These are phyloP conservation scores for Macrocybe gigantea DNA, from an alignment of 768 basidiomycete genomes.

Conservation along the genomic window DNA sequence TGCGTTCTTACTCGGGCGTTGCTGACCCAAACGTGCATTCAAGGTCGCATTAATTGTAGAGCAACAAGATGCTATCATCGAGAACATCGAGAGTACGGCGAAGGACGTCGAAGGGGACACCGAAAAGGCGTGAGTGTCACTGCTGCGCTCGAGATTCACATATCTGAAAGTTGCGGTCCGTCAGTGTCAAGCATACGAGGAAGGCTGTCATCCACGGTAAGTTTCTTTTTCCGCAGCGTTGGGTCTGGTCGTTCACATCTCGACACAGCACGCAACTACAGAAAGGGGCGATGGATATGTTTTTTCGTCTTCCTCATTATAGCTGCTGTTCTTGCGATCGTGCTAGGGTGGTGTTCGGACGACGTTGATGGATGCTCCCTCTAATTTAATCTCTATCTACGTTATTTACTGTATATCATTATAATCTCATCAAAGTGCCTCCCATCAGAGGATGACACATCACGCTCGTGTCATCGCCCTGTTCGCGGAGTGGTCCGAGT, in stretches of 20 bases:
- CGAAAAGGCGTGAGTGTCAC: slow-evolving; percentile 53
- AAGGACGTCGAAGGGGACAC: slow-evolving; percentile 61
- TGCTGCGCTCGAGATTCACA: neutral
- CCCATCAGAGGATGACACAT: neutral
- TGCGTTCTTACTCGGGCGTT: neutral
- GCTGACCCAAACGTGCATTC: neutral
- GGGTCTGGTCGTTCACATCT: slow-evolving; percentile 1
- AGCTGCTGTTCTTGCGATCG: slow-evolving; percentile 50
- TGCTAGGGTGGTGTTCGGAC: slow-evolving; percentile 42
- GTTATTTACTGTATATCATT: neutral
- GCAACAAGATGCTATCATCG: slow-evolving; percentile 76
- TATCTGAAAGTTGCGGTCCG: neutral
- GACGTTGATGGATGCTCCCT: slow-evolving; percentile 4
- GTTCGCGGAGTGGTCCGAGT: too few species aligned
- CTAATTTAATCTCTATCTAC: too few species aligned
- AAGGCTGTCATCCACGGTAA: slow-evolving; percentile 56
- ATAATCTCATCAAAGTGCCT: neutral
- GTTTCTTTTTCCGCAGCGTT: slow-evolving; percentile 8
- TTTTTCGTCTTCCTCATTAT: slow-evolving; percentile 59
- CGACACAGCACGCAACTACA: slow-evolving; percentile 51
- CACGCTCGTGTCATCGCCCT: too few species aligned
- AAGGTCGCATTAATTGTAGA: slow-evolving; percentile 77
- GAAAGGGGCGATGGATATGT: slow-evolving; percentile 85
- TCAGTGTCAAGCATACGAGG: slow-evolving; percentile 56
- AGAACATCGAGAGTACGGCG: slow-evolving; percentile 58